These are phyloP conservation scores for Cladosporium phlei DNA, from an alignment of 2,329 filamentous ascomycete genomes.

Conservation along the genomic window DNA sequence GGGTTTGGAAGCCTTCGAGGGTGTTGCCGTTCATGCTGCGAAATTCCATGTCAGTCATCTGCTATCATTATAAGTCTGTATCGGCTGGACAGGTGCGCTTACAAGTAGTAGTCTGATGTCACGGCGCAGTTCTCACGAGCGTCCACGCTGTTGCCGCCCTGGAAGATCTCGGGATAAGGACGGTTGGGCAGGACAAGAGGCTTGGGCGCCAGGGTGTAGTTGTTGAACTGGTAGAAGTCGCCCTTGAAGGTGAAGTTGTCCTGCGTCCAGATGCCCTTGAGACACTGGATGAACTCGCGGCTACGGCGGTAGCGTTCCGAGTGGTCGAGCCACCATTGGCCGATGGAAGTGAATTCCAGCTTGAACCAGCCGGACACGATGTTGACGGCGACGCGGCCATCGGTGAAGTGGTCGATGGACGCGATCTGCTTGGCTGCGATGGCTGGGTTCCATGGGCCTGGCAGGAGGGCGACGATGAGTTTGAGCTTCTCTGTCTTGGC, in stretches of 20 bases:
- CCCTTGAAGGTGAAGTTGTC: slow-evolving; percentile 47
- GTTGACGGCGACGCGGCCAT: slow-evolving; percentile 50
- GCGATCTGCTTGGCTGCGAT: slow-evolving; percentile 52
- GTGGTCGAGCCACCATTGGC: slow-evolving; percentile 54
- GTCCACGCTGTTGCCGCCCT: slow-evolving; percentile 50
- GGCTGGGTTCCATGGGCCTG: slow-evolving; percentile 49
- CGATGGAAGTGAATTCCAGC: slow-evolving; percentile 48
- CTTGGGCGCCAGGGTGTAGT: slow-evolving; percentile 49
- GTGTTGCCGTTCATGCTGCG: slow-evolving; percentile 52
- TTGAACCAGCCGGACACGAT: slow-evolving; percentile 54
- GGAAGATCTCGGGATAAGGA: slow-evolving; percentile 50
- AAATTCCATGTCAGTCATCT: neutral
- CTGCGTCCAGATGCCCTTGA: slow-evolving; percentile 50
- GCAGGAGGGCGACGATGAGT: slow-evolving; percentile 49
- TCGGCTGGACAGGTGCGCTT: neutral
- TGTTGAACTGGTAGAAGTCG: slow-evolving; percentile 51
- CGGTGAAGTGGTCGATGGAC: slow-evolving; percentile 49
- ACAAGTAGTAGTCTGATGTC: slow-evolving; percentile 49
- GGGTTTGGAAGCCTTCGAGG: slow-evolving; percentile 47
- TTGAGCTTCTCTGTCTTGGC: slow-evolving; percentile 46
- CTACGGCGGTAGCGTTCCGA: slow-evolving; percentile 49
- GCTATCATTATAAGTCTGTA: too few relatives aligned
- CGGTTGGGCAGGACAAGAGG: slow-evolving; percentile 42
- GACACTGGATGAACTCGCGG: slow-evolving; percentile 48
- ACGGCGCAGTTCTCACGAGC: slow-evolving; percentile 47